These are phyloP conservation scores for Simplicillium sp. DNA, from an alignment of 2,329 filamentous ascomycete species.

Conservation along the genomic window DNA sequence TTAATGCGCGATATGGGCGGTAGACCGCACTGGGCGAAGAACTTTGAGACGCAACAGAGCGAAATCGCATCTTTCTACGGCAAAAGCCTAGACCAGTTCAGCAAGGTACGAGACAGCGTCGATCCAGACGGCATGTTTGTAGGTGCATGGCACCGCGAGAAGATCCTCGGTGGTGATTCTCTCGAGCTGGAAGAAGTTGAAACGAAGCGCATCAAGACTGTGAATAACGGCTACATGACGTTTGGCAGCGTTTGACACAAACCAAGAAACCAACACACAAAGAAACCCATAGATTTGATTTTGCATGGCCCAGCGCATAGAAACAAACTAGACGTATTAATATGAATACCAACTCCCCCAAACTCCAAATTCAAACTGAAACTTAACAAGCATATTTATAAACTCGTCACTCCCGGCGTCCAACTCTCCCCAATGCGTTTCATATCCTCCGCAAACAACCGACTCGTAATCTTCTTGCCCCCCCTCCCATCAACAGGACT, in stretches of 20 bases:
- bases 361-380: too few species aligned
- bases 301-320: too few species aligned
- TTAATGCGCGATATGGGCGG: constrained; percentile 80
- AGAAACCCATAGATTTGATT: background rate
- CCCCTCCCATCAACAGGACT: constrained; percentile 45
- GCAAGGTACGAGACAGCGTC: constrained; percentile 55
- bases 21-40: constrained; percentile 87
- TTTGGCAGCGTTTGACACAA: constrained; percentile 2
- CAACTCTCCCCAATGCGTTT: constrained; percentile 77
- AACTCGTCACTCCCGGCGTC: constrained; percentile 59
- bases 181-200: constrained; percentile 28
- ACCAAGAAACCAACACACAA: background rate
- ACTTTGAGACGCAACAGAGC: constrained; percentile 55
- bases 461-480: constrained; percentile 69
- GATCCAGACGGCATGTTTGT: constrained; percentile 83
- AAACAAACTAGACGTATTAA: too few species aligned
- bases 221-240: constrained; percentile 2
- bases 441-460: constrained; percentile 72
- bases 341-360: too few species aligned
- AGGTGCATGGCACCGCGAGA: constrained; percentile 78
- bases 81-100: constrained; percentile 55
- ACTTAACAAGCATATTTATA: constrained; percentile 29
- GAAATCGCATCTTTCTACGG: constrained; percentile 64
- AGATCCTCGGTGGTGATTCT: constrained; percentile 37
- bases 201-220: constrained; percentile 10